Percentiles rank a stretch among this genome's conserved stretches.
phyloP scores from a whole-genome alignment of 2,329 filamentous ascomycete species.

The Zasmidium citrigriseum region DNA sequence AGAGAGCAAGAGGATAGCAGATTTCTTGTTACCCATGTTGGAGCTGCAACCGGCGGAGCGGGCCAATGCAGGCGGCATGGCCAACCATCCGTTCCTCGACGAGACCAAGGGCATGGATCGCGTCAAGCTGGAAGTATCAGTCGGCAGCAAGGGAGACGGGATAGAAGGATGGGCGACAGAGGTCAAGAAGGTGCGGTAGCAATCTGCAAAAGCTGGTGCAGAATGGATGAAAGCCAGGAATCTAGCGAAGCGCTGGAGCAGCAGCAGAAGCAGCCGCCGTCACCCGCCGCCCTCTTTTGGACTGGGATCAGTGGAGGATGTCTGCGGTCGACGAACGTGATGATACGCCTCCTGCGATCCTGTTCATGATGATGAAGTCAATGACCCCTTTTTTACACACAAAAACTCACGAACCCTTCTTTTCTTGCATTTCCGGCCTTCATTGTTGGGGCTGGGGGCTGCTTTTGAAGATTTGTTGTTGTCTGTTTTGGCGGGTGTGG shows the following conservation, averaged over 20 bases:
- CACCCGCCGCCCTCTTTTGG: background rate
- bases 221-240: background rate
- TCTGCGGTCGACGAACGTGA: too few species aligned
- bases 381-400: background rate
- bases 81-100: slow-evolving; percentile 77
- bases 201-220: background rate
- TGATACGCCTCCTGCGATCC: background rate
- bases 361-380: background rate
- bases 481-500: background rate
- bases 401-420: background rate
- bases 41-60: slow-evolving; percentile 84
- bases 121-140: slow-evolving; percentile 71
- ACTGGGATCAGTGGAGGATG: too few species aligned
- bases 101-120: slow-evolving; percentile 87
- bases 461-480: background rate
- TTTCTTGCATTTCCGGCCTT: background rate
- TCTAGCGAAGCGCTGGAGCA: background rate
- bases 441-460: background rate
- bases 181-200: slow-evolving; percentile 73
- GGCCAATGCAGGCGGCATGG: slow-evolving; percentile 96
- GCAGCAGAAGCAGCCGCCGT: too few species aligned
- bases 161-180: slow-evolving; percentile 94
- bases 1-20: slow-evolving; percentile 74
- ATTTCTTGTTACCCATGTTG: slow-evolving; percentile 88
- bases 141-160: slow-evolving; percentile 82